Percentiles rank a stretch among this genome's conserved stretches.
phyloP scores from a whole-genome alignment of 495 filamentous ascomycete species.

The Clohesyomyces aquaticus region DNA sequence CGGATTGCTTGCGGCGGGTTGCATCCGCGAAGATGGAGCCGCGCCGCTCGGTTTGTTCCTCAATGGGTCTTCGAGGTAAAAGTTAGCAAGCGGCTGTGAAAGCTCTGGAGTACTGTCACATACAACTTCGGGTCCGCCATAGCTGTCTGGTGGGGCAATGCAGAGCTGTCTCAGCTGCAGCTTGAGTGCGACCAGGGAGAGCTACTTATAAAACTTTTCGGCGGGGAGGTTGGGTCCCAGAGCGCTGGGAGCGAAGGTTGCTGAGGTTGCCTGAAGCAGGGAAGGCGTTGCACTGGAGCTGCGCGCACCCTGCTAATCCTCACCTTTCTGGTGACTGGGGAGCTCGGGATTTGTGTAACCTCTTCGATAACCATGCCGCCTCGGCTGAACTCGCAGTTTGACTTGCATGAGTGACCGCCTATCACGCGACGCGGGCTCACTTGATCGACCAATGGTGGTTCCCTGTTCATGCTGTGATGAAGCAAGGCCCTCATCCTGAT shows the following conservation, averaged over 20 bases:
- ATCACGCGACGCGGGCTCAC: neutral
- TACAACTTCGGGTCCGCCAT: neutral
- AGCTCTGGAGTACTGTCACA: neutral
- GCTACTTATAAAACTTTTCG: neutral
- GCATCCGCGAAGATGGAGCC: slow-evolving; percentile 20
- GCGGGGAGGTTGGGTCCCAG: neutral
- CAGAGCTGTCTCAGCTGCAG: neutral
- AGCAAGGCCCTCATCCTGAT: neutral
- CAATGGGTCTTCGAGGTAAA: neutral
- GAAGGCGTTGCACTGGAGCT: neutral
- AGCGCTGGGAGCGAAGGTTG: neutral
- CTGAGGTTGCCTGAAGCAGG: neutral
- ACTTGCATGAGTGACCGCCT: neutral
- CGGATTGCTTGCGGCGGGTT: slow-evolving; percentile 7
- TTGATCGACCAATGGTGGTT: neutral
- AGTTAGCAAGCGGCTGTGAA: neutral
- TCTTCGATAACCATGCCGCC: neutral
- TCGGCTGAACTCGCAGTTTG: neutral
- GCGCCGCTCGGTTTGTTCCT: slow-evolving; percentile 11
- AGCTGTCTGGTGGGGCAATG: neutral
- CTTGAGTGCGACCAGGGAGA: neutral
- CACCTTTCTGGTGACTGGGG: neutral
- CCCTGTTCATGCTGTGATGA: neutral
- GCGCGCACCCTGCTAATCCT: neutral
- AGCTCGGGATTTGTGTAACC: neutral